Evolutionary conservation across 148 eudicot species (phyloP).

Genomic region (Amaranthus cruentus): DNA sequence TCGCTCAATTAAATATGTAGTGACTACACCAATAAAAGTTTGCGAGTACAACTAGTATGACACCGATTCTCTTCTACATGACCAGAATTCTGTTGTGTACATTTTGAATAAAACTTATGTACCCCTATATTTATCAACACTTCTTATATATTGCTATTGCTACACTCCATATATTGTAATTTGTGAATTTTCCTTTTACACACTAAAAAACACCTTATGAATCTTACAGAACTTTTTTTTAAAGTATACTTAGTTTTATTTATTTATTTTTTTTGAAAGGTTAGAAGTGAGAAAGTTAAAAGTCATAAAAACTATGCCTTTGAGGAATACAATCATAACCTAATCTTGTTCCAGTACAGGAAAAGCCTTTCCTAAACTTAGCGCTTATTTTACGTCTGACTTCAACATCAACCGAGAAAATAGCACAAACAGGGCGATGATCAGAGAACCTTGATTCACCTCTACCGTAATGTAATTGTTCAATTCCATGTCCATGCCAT

Average conservation of each 20-base stretch:
- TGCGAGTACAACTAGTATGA: no score
- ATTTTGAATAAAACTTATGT: neutral
- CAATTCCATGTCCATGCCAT: conserved; percentile 70
- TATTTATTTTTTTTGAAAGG: neutral
- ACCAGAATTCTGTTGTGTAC: no score
- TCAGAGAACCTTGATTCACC: conserved; percentile 79
- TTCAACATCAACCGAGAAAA: conserved; percentile 55
- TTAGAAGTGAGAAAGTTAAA: conserved; percentile 22
- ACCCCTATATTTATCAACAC: neutral
- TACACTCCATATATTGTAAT: neutral
- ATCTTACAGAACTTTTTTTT: conserved; percentile 1
- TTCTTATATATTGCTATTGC: neutral
- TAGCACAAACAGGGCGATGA: conserved; percentile 74
- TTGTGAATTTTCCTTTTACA: neutral
- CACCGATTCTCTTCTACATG: no score
- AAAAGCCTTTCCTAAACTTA: conserved; percentile 56
- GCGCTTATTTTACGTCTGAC: conserved; percentile 26
- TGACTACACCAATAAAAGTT: no score
- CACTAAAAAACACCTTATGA: conserved; percentile 4
- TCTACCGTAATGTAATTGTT: conserved; percentile 57
- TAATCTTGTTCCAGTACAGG: conserved; percentile 34
- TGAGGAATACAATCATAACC: conserved; percentile 36
- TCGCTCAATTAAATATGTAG: no score
- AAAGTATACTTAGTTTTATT: neutral
- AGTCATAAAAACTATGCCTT: conserved; percentile 46